phyloP scores from a whole-genome alignment of 2,329 filamentous ascomycete species.

The Capronia epimyces region DNA sequence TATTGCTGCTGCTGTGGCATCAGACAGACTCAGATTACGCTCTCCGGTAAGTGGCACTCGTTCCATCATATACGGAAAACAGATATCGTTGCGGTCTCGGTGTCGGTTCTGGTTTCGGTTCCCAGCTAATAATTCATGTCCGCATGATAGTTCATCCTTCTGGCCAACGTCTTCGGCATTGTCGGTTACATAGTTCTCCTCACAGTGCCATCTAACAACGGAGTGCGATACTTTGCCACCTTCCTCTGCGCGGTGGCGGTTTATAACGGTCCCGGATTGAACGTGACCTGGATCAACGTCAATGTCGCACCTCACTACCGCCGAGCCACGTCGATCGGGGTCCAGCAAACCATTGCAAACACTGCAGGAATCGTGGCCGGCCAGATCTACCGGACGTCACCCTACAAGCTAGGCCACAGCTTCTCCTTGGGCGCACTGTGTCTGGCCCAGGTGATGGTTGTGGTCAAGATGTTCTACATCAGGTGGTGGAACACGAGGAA shows the following conservation, averaged over 20 bases:
- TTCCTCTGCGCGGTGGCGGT: constrained; percentile 47
- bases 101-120: too few species aligned
- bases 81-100: too few species aligned
- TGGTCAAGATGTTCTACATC: constrained; percentile 42
- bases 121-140: constrained; percentile 10
- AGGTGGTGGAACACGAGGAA: constrained; percentile 39
- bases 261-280: constrained; percentile 46
- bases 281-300: constrained; percentile 46
- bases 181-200: constrained; percentile 49
- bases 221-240: constrained; percentile 48
- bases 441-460: constrained; percentile 37
- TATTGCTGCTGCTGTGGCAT: constrained; percentile 43
- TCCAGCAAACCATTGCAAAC: constrained; percentile 42
- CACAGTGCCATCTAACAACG: constrained; percentile 45
- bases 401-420: constrained; percentile 36
- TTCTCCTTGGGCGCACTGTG: constrained; percentile 37
- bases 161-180: constrained; percentile 42
- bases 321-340: constrained; percentile 45
- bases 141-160: constrained; percentile 35
- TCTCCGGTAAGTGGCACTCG: constrained; percentile 30
- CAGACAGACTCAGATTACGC: constrained; percentile 43
- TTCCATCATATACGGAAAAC: neutral
- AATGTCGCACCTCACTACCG: constrained; percentile 47
- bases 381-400: constrained; percentile 31
- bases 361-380: constrained; percentile 8